Percentiles rank a stretch among this genome's conserved stretches.
Conservation (phyloP, 805 yeast genomes). For the Schizosaccharomyces osmophilus region DNA sequence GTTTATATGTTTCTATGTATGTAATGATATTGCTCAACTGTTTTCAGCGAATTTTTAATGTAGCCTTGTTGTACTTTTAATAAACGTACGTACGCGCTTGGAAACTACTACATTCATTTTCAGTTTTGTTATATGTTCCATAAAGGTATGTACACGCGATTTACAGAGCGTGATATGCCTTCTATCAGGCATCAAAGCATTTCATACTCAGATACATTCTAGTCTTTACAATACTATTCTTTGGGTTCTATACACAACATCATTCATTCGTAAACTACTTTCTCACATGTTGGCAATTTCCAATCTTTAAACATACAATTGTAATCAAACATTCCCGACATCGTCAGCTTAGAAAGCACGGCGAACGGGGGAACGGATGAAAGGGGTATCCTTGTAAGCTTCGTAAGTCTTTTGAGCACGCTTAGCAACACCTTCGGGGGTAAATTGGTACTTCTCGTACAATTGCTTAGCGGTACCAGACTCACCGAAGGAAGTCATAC, state of each 20-base stretch:
- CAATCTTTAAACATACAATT: not conserved
- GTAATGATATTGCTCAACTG: no score
- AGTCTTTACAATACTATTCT: not conserved
- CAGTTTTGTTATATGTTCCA: no score
- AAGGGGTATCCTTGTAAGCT: constrained; percentile 51
- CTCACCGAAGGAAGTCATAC: constrained; percentile 88
- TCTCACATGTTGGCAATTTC: not conserved
- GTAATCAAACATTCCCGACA: not conserved
- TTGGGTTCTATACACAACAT: not conserved
- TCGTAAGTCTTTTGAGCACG: constrained; percentile 59
- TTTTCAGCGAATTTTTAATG: no score
- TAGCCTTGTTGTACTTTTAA: no score
- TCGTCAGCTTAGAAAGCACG: constrained; percentile 28
- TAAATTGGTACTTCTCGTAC: constrained; percentile 69
- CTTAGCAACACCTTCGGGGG: constrained; percentile 74
- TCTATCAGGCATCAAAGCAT: no score
- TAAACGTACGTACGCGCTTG: no score
- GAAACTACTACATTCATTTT: no score
- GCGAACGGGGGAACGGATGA: constrained; percentile 50
- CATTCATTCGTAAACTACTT: not conserved
- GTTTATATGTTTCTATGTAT: no score
- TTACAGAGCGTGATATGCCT: no score
- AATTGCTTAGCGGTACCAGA: constrained; percentile 73
- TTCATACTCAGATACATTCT: not conserved
- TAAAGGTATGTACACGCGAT: no score